Conservation (phyloP, 129 eudicot genomes). For the Lactuca saligna region DNA sequence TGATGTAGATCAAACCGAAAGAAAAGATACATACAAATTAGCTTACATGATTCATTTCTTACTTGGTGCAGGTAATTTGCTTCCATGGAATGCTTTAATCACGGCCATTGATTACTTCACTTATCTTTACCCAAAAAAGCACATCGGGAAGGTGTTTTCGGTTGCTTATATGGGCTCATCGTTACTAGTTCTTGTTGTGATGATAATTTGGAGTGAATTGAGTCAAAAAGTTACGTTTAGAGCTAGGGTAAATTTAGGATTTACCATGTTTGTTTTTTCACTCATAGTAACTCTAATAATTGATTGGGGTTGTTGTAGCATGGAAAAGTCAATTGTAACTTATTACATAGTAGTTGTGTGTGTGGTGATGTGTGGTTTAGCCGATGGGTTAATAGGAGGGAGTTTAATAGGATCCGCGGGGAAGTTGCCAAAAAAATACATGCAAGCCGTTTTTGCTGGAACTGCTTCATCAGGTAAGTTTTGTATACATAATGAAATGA, state of each 20-base stretch:
- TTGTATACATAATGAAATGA: background rate
- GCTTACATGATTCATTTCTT: slow-evolving; percentile 70
- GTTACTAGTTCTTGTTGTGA: slow-evolving; percentile 43
- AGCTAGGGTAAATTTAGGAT: slow-evolving; percentile 69
- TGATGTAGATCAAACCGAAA: slow-evolving; percentile 27
- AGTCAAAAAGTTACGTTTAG: slow-evolving; percentile 44
- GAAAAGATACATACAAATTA: slow-evolving; percentile 52
- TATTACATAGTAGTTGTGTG: slow-evolving; percentile 46
- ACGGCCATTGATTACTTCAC: slow-evolving; percentile 75
- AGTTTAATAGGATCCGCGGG: slow-evolving; percentile 79
- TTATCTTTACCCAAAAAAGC: slow-evolving; percentile 52
- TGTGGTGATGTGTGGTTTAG: slow-evolving; percentile 57
- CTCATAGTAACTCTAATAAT: slow-evolving; percentile 48
- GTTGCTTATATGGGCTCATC: slow-evolving; percentile 76
- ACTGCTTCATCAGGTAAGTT: slow-evolving; percentile 79
- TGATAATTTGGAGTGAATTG: slow-evolving; percentile 38
- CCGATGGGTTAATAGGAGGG: slow-evolving; percentile 72
- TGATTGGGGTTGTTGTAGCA: slow-evolving; percentile 43
- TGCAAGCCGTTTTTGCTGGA: slow-evolving; percentile 94
- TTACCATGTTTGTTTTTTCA: slow-evolving; percentile 47
- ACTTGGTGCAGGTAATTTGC: slow-evolving; percentile 86
- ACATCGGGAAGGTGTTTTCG: slow-evolving; percentile 70
- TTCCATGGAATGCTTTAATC: slow-evolving; percentile 85
- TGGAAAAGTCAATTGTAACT: slow-evolving; percentile 16
- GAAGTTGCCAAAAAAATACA: slow-evolving; percentile 69